Evolutionary conservation across 83 land plant genomes (phyloP).

Genomic region (Isoetes engelmannii): DNA sequence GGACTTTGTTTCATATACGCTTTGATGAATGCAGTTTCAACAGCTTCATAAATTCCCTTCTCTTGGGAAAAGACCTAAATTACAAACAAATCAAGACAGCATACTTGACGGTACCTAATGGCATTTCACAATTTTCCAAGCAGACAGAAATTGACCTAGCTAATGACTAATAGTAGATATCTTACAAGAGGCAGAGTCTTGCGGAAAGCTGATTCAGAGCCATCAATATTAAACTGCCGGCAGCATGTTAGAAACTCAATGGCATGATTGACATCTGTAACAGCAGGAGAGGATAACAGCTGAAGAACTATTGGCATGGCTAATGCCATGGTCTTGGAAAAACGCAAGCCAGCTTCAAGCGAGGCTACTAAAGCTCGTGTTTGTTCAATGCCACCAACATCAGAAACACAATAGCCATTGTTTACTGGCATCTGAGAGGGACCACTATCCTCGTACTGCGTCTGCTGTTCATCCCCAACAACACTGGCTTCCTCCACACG

Average conservation of each 20-base stretch:
- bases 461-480: constrained; percentile 18
- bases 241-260: constrained; percentile 80
- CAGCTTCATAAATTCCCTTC: constrained; percentile 85
- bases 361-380: constrained; percentile 92
- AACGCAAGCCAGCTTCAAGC: constrained; percentile 87
- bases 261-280: constrained; percentile 77
- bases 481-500: constrained; percentile 30
- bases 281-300: constrained; percentile 78
- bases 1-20: constrained; percentile 68
- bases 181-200: constrained; percentile 93
- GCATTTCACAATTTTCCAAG: background rate
- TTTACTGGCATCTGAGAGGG: constrained; percentile 29
- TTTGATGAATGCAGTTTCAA: constrained; percentile 80
- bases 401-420: constrained; percentile 30
- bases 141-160: background rate
- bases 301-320: constrained; percentile 73
- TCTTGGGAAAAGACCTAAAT: constrained; percentile 86
- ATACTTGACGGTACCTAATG: background rate
- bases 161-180: background rate
- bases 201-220: constrained; percentile 77
- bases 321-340: constrained; percentile 62
- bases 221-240: constrained; percentile 88
- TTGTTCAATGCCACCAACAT: constrained; percentile 83
- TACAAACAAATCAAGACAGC: constrained; percentile 3
- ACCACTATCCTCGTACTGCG: constrained; percentile 30